Evolutionary conservation across 257 asterid species (phyloP), one percentile per base, ranked within the genome.

Genomic region (Cynanchum wilfordii): DNA sequence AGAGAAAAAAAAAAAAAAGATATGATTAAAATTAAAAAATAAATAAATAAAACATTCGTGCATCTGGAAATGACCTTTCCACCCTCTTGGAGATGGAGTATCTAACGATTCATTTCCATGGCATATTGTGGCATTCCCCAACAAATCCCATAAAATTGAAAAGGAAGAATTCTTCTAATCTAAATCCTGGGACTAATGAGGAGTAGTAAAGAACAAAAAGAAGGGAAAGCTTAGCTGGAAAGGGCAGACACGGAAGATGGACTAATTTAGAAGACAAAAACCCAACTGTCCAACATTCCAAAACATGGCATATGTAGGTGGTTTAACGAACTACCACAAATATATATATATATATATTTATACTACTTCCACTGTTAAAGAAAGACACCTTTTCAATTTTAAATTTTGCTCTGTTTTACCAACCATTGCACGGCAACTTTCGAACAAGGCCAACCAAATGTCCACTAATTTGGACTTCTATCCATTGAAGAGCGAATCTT

Each of bases 171-270:
- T 62, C 10, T 66, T 72, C 5, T 33, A 33, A 33, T 70, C 60
- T 36, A 47, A 66, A 70, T 54, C 58, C 6, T 12, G 64, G 77
- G 73, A 55, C 22, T 29, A 5, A 42, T 1, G 10, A 66, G 84
- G 24, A 67, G 20, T 75, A 33, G 63, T 19, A 68, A 75, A 69
- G 83, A 82, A 82, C 76, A 80, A 80, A 81, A 81, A 72, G 74
- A 77, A 63, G 66, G 72, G 66, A 62, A 69, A 78, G 85, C 82
- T 80, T 82, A 77, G 87, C 84, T 82, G 86, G 86, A 80, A 75
- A 68, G 68, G 12, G 57, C 68, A 40, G 58, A 76, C 55, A n/a
- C 57, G 70, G 80, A 77, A 73, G 79, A 66, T 76, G 74, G 75
- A 71, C 67, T 11, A 80, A 79, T 73, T 58, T 74, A 71, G 51